These are phyloP conservation scores for Ogataea neopini DNA, from an alignment of 805 yeast genomes.

Conservation along the genomic window DNA sequence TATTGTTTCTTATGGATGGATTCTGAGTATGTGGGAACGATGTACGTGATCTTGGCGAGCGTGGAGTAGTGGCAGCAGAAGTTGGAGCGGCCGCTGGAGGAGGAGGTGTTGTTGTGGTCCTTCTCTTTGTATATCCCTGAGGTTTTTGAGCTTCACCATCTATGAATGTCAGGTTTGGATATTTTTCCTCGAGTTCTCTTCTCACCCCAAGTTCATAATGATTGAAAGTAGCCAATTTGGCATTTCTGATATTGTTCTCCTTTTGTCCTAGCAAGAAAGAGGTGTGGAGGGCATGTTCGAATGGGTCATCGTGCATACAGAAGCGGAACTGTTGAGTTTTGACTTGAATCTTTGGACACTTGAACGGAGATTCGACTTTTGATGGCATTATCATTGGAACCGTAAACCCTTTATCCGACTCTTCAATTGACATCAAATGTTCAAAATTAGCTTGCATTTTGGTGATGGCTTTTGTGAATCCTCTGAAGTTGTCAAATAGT, in stretches of 20 bases:
- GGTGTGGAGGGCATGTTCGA: conserved; percentile 70
- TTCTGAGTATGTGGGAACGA: not conserved
- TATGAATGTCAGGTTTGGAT: conserved; percentile 24
- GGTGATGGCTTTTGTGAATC: conserved; percentile 64
- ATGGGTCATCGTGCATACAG: conserved; percentile 84
- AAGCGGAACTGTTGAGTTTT: conserved; percentile 58
- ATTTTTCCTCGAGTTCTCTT: conserved; percentile 36
- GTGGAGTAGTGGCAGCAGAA: not conserved
- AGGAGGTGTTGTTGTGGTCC: no score
- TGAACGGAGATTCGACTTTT: conserved; percentile 38
- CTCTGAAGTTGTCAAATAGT: conserved; percentile 78
- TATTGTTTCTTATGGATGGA: not conserved
- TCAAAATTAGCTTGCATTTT: conserved; percentile 45
- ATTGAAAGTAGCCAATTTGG: conserved; percentile 39
- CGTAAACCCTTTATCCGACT: conserved; percentile 32
- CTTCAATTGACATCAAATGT: conserved; percentile 26
- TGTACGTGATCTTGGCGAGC: not conserved
- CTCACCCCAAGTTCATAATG: conserved; percentile 22
- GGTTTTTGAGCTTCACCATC: conserved; percentile 22
- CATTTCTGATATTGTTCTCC: conserved; percentile 65
- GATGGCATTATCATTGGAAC: conserved; percentile 34
- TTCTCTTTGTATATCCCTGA: not conserved
- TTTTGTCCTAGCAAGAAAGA: conserved; percentile 63
- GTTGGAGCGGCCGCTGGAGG: not conserved
- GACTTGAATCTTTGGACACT: conserved; percentile 59